phyloP scores from a whole-genome alignment of 306 rosid species.

The Cicer bijugum region DNA sequence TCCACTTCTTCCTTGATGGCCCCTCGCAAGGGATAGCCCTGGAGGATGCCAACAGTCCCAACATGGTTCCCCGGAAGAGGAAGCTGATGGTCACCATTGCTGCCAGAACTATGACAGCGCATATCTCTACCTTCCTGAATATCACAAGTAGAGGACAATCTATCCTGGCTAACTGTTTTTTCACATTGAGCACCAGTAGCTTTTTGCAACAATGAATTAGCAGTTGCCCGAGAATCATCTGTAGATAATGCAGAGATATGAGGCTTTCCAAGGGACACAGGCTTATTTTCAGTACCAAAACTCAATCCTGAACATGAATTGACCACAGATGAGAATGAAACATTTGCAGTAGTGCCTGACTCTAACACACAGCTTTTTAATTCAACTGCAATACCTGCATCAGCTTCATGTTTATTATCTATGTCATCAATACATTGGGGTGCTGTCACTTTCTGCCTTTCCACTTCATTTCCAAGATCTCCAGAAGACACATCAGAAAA shows the following conservation, averaged over 20 bases:
- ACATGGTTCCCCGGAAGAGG: constrained; percentile 43
- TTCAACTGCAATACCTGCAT: constrained; percentile 46
- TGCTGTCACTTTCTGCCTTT: constrained; percentile 40
- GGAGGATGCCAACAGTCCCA: constrained; percentile 57
- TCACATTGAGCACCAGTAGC: constrained; percentile 47
- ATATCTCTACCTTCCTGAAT: constrained; percentile 49
- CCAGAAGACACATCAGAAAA: constrained; percentile 51
- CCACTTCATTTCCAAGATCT: constrained; percentile 47
- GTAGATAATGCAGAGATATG: constrained; percentile 39
- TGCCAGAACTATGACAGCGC: constrained; percentile 44
- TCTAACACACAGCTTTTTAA: constrained; percentile 48
- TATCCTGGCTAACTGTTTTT: constrained; percentile 54
- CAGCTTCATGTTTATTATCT: constrained; percentile 47
- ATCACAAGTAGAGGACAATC: constrained; percentile 57
- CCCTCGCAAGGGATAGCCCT: constrained; percentile 58
- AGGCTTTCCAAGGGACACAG: constrained; percentile 49
- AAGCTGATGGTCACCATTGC: constrained; percentile 54
- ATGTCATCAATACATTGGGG: constrained; percentile 42
- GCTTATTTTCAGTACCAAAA: constrained; percentile 51
- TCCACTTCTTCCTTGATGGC: constrained; percentile 57
- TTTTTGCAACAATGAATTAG: constrained; percentile 50
- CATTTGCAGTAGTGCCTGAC: constrained; percentile 54
- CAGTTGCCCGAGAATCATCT: constrained; percentile 47
- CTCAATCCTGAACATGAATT: constrained; percentile 61
- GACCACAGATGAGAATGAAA: constrained; percentile 49